Base-by-base conservation (phyloP, 2,329 filamentous ascomycete genomes). In the Dothiorella sarmentorum region DNA sequence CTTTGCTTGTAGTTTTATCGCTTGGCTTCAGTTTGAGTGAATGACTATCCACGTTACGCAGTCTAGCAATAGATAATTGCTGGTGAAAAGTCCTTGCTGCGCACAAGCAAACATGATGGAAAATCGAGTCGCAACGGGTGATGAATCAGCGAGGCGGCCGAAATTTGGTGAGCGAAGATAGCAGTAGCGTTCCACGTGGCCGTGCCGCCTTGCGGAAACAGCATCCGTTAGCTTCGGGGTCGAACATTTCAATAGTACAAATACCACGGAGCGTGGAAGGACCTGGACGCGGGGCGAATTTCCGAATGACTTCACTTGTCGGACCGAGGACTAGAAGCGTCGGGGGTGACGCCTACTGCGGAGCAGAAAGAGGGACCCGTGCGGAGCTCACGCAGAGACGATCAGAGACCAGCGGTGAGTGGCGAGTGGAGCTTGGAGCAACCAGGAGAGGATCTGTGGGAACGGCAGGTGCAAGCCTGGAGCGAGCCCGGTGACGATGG, bases 221-320 rank as follows among this genome's bases (percentile, higher is more conserved):
- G 43, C n/a, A n/a, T n/a, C n/a, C n/a, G n/a, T n/a, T n/a, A n/a
- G n/a, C n/a, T n/a, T n/a, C n/a, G n/a, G n/a, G n/a, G n/a, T n/a
- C n/a, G n/a, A n/a, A n/a, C n/a, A n/a, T n/a, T n/a, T n/a, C n/a
- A n/a, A n/a, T n/a, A n/a, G n/a, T n/a, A n/a, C n/a, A n/a, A n/a
- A n/a, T n/a, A 45, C 22, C n/a, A 22, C 22, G 20, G 15, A 11
- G 4, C 9, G 49, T 35, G 49, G 49, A 53, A 37, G 44, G 44
- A 22, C 22, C 31, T 22, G 20, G 7, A 22, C 15, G 24, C 47
- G 47, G 47, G 33, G 49, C 49, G 33, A 27, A 29, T 40, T 40
- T 33, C 33, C 49, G 49, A 53, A 31, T 53, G 49, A 53, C 49
- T 53, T 53, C 49, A 53, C 37, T 33, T 35, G 49, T 53, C 49